Evolutionary conservation across 2,329 filamentous ascomycete species (phyloP).

Genomic region (Aspergillus sp.): DNA sequence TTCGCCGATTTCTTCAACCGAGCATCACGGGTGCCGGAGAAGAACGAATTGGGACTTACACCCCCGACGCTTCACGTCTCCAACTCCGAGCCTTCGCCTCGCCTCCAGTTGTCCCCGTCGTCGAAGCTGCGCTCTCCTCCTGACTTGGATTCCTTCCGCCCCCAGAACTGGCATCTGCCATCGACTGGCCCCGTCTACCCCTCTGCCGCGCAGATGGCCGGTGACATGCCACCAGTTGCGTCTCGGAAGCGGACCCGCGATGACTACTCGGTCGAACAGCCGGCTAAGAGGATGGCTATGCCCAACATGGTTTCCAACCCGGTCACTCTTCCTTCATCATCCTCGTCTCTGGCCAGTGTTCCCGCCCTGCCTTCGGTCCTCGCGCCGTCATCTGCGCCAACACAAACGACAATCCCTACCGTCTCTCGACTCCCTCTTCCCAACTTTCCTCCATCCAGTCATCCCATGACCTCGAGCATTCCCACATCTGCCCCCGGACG

Average conservation of each 20-base stretch:
- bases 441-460: constrained; percentile 66
- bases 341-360: constrained; percentile 24
- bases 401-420: constrained; percentile 34
- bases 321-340: constrained; percentile 8
- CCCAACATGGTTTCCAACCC: constrained; percentile 19
- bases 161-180: constrained; percentile 30
- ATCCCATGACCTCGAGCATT: constrained; percentile 35
- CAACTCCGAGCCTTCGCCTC: constrained; percentile 33
- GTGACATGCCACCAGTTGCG: constrained; percentile 20
- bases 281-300: constrained; percentile 51
- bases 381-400: constrained; percentile 33
- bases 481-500: constrained; percentile 51
- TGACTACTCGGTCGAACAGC: constrained; percentile 53
- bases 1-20: constrained; percentile 82
- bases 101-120: constrained; percentile 26
- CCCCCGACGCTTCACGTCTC: constrained; percentile 32
- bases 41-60: constrained; percentile 32
- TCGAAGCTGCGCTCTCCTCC: constrained; percentile 42
- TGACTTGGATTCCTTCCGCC: constrained; percentile 27
- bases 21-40: constrained; percentile 53
- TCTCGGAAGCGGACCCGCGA: constrained; percentile 62
- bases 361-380: constrained; percentile 35
- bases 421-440: constrained; percentile 65
- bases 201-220: constrained; percentile 21
- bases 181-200: constrained; percentile 23